Base-by-base conservation (phyloP, 768 basidiomycete genomes). In the Lactarius akahatsu region DNA sequence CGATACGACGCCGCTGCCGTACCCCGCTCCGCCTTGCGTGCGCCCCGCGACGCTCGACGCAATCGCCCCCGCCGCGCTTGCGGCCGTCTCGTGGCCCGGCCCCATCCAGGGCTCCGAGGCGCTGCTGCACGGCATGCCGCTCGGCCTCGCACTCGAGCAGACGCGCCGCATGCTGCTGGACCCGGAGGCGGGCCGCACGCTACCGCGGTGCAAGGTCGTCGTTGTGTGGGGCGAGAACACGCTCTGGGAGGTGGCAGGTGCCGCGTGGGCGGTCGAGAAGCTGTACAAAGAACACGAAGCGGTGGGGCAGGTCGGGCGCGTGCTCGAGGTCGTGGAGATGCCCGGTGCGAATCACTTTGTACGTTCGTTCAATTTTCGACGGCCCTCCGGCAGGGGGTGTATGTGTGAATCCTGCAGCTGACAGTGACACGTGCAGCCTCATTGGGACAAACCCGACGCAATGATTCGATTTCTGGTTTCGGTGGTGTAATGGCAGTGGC, bases 331-430 rank as follows among this genome's bases (percentile, higher is more conserved):
- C 32, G 68, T 65, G 38, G 61, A 65, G 34, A 64, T 69, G 45
- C 67, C 68, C 11, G 54, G 61, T 9, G 69, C 69, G 36, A 70
- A 70, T 55, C 69, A 70, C 47, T 69, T 70, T n/a, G 69, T 70
- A 40, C 52, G 69, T 67, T 4, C 8, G 18, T 62, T 28, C 26
- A 13, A 30, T 26, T 8, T 9, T 11, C 3, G 23, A 32, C 23
- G 36, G 32, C 9, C 34, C 20, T 43, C 43, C 20, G 20, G 43
- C 20, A 18, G 18, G 43, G 47, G 50, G 50, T 52, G 50, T 16
- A 26, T 26, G 50, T 26, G 50, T 52, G 26, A 23, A 10, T 26
- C 13, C 52, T 28, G 62, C 34, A 43, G 38, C 36, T 69, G 61
- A 66, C 32, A 10, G 10, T 13, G 16, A 40, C 13, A 16, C 18